Evolutionary conservation across 2,329 filamentous ascomycete species (phyloP), one percentile per base, ranked within the genome.

Genomic region (Fusarium sp.): DNA sequence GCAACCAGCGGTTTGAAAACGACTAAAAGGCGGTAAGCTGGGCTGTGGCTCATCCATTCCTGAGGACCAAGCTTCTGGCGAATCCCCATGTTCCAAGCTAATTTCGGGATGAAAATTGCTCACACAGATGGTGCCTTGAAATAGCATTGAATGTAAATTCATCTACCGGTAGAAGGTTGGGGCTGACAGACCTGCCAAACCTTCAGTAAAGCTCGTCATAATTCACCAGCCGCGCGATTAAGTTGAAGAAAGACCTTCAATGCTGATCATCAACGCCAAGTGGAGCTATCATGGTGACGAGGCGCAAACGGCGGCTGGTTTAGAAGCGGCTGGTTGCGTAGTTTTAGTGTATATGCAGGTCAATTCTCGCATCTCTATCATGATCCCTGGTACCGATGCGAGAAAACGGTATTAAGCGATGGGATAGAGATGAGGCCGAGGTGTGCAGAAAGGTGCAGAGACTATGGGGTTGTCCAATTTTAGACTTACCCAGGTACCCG

Each of bases 221-320:
- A 53, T 62, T 17, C 56, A 58, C 46, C 30, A 69, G 58, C 62
- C 56, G 45, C 56, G 41, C 64, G 64, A 63, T 64, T 66, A 59
- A 71, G 50, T 67, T 62, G 54, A 56, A 62, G 48, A 66, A 64
- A 64, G 59, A 67, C 68, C 73, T 69, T 68, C 62, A 20, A 68
- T 60, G 62, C 41, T 70, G 67, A 74, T 75, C 70, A 49, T 56
- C 32, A 48, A 54, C 54, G 49, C 72, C 72, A 75, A 73, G 74
- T 76, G 74, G 74, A 76, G 70, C 70, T 75, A 72, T 76, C 73
- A 75, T 57, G 52, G 64, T 30, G 37, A 62, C 27, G 59, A 70
- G 74, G 74, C 74, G 74, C 73, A 75, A 76, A 75, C 74, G 73
- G 74, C 74, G 72, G 74, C 66, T 72, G 67, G 32, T 69, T 58